A percentile compares a stretch with the other conserved stretches of the same genome.
These are phyloP conservation scores for Ceratocystis eucalypticola DNA, from an alignment of 2,329 filamentous ascomycete species.

Conservation along the genomic window DNA sequence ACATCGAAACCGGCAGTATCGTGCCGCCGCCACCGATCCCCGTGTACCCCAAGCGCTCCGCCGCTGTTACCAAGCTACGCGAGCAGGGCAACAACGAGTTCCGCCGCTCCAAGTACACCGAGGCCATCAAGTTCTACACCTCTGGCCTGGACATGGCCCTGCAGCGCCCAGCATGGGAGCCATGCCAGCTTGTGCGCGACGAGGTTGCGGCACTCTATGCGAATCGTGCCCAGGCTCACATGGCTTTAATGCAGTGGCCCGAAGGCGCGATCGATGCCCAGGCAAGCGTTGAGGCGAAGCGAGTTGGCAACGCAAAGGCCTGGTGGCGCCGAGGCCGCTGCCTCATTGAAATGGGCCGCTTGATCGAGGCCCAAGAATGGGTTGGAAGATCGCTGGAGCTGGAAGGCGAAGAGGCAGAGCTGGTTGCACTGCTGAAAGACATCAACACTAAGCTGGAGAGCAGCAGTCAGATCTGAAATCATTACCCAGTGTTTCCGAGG, in stretches of 20 bases:
- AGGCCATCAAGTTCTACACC: slow-evolving; percentile 69
- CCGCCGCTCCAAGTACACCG: slow-evolving; percentile 59
- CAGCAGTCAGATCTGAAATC: slow-evolving; percentile 21
- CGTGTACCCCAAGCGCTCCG: slow-evolving; percentile 82
- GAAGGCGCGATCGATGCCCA: slow-evolving; percentile 82
- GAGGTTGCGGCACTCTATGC: slow-evolving; percentile 68
- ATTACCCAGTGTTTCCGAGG: not conserved
- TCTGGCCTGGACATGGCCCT: slow-evolving; percentile 86
- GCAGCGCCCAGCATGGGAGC: slow-evolving; percentile 75
- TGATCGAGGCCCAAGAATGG: slow-evolving; percentile 72
- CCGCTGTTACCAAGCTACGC: slow-evolving; percentile 78
- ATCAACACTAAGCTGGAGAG: slow-evolving; percentile 37
- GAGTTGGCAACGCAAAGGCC: slow-evolving; percentile 77
- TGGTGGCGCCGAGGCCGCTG: slow-evolving; percentile 86
- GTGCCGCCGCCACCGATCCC: slow-evolving; percentile 77
- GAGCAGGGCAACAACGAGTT: slow-evolving; percentile 74
- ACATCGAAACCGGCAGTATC: slow-evolving; percentile 45
- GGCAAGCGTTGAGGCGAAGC: slow-evolving; percentile 75
- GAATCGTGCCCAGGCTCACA: slow-evolving; percentile 82
- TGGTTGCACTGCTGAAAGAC: slow-evolving; percentile 51
- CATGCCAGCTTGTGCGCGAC: slow-evolving; percentile 66
- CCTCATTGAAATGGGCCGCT: slow-evolving; percentile 76
- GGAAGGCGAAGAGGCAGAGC: slow-evolving; percentile 56
- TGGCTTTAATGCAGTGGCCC: slow-evolving; percentile 68
- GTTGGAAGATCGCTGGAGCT: slow-evolving; percentile 66